These are phyloP conservation scores for Eruca vesicaria DNA, from an alignment of 441 rosid species.

Conservation along the genomic window DNA sequence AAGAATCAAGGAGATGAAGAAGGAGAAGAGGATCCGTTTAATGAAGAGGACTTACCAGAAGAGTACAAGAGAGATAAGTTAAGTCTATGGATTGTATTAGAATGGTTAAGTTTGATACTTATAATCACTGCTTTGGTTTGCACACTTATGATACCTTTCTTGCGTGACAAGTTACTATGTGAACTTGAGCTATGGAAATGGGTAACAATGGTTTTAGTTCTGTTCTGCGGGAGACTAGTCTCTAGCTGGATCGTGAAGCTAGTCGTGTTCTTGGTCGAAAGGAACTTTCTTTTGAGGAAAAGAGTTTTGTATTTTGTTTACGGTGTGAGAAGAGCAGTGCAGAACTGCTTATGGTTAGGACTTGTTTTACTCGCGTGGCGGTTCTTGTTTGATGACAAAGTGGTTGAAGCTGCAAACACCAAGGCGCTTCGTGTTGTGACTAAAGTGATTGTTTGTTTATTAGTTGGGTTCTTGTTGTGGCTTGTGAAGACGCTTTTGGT, in stretches of 20 bases:
- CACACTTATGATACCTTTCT: conserved; percentile 38
- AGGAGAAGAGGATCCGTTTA: conserved; percentile 52
- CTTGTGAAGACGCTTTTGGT: conserved; percentile 44
- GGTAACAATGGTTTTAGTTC: conserved; percentile 47
- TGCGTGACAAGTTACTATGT: conserved; percentile 40
- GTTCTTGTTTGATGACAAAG: conserved; percentile 48
- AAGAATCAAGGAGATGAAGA: conserved; percentile 35
- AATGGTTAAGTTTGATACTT: conserved; percentile 55
- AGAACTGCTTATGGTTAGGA: conserved; percentile 66
- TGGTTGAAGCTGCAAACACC: conserved; percentile 40
- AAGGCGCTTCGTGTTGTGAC: conserved; percentile 39
- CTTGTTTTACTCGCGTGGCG: conserved; percentile 62
- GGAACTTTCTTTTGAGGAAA: conserved; percentile 52
- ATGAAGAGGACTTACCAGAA: conserved; percentile 59
- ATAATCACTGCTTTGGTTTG: conserved; percentile 43
- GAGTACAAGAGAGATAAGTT: conserved; percentile 48
- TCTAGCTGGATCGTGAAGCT: conserved; percentile 58
- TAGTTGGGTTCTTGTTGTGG: conserved; percentile 56
- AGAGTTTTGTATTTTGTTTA: conserved; percentile 65
- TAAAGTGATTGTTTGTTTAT: conserved; percentile 48
- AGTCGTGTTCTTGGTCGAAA: conserved; percentile 47
- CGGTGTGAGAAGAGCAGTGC: conserved; percentile 55
- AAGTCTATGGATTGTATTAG: conserved; percentile 41
- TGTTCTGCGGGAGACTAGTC: conserved; percentile 65
- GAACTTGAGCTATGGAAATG: conserved; percentile 58